Evolutionary conservation across 2,329 filamentous ascomycete species (phyloP).

Genomic region (Arthroderma sp.): DNA sequence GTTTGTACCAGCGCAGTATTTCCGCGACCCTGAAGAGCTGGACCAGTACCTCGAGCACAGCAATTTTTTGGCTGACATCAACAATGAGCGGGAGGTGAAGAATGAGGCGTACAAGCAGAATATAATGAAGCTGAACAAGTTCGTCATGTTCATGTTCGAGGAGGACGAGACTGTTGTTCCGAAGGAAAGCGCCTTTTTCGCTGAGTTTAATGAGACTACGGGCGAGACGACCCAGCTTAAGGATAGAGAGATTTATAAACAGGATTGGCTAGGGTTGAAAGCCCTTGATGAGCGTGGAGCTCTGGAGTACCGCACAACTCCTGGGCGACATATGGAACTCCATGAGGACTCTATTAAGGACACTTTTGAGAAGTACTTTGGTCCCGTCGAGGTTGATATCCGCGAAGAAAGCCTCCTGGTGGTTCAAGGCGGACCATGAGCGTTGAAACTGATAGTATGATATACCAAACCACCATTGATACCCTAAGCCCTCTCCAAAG

Average conservation of each 20-base stretch:
- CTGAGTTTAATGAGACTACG: slow-evolving; percentile 60
- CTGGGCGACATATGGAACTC: slow-evolving; percentile 76
- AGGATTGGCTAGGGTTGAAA: slow-evolving; percentile 88
- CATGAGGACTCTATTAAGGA: slow-evolving; percentile 50
- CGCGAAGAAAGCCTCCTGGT: neutral
- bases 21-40: slow-evolving; percentile 57
- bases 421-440: neutral
- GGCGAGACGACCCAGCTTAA: slow-evolving; percentile 52
- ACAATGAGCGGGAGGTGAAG: slow-evolving; percentile 73
- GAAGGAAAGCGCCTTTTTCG: slow-evolving; percentile 84
- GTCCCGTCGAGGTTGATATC: slow-evolving; percentile 4
- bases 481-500: too few species aligned
- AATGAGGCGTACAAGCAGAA: slow-evolving; percentile 62
- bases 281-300: slow-evolving; percentile 65
- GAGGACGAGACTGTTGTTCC: slow-evolving; percentile 78
- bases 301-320: slow-evolving; percentile 58
- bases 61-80: slow-evolving; percentile 88
- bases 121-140: slow-evolving; percentile 55
- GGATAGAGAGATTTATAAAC: slow-evolving; percentile 60
- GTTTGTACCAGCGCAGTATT: slow-evolving; percentile 91
- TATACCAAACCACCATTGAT: neutral
- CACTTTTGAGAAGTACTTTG: slow-evolving; percentile 45
- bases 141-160: slow-evolving; percentile 82
- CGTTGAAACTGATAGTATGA: neutral
- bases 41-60: slow-evolving; percentile 63